A percentile compares a stretch with the other conserved stretches of the same genome.
phyloP scores from a whole-genome alignment of 768 basidiomycete genomes.

The Mycena alexandri region DNA sequence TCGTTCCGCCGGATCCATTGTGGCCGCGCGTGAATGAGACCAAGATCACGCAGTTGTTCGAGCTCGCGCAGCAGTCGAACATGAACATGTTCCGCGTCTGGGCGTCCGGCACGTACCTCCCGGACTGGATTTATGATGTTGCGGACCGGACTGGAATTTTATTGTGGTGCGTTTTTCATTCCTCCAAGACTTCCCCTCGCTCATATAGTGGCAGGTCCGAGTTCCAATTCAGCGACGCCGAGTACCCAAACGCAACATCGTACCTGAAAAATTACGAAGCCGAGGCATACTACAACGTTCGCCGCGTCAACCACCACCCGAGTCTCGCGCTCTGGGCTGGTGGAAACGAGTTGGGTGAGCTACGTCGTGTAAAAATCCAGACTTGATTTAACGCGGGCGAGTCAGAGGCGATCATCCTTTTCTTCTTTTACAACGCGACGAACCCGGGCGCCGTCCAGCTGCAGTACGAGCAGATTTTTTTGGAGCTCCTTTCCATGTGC shows the following conservation, averaged over 20 bases:
- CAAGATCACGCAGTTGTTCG: slow-evolving; percentile 25
- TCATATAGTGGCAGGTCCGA: no score
- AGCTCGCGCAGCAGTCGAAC: slow-evolving; percentile 17
- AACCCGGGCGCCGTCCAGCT: slow-evolving; percentile 15
- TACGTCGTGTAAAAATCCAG: no score
- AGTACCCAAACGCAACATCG: slow-evolving; percentile 23
- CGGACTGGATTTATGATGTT: slow-evolving; percentile 30
- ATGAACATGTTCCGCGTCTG: slow-evolving; percentile 35
- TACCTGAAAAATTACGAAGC: slow-evolving; percentile 29
- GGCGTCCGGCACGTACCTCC: slow-evolving; percentile 26
- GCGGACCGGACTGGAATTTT: slow-evolving; percentile 27
- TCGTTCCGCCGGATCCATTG: slow-evolving; percentile 23
- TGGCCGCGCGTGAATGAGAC: slow-evolving; percentile 30
- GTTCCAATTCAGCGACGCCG: slow-evolving; percentile 3
- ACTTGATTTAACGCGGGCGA: no score
- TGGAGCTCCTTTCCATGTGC: slow-evolving; percentile 18
- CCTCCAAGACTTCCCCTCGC: neutral
- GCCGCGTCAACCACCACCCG: slow-evolving; percentile 28
- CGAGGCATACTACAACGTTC: slow-evolving; percentile 29
- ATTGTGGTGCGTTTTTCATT: slow-evolving; percentile 25
- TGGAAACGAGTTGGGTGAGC: slow-evolving; percentile 26
- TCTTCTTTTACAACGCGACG: slow-evolving; percentile 19
- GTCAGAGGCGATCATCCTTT: slow-evolving; percentile 24
- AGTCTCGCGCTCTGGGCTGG: slow-evolving; percentile 28
- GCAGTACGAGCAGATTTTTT: slow-evolving; percentile 32